Evolutionary conservation across 495 filamentous ascomycete species (phyloP).

Genomic region (Penicillium cinerascens): DNA sequence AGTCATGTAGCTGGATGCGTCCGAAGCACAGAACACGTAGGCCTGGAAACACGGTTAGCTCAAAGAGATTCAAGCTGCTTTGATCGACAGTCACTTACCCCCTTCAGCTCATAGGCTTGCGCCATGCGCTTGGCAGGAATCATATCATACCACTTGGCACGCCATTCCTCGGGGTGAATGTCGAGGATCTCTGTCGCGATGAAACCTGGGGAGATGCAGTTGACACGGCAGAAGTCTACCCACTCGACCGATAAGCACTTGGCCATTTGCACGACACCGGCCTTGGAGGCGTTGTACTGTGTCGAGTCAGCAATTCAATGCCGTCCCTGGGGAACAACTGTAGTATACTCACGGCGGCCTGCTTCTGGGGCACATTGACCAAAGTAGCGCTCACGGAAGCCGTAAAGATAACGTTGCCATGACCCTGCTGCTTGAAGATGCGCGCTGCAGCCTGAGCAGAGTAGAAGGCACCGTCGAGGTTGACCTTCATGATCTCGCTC

Average conservation of each 20-base stretch:
- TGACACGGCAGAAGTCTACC: constrained; percentile 40
- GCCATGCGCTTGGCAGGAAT: constrained; percentile 32
- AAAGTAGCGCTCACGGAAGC: constrained; percentile 40
- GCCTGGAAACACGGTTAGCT: constrained; percentile 8
- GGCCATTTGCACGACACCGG: constrained; percentile 34
- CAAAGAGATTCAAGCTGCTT: too few relatives aligned
- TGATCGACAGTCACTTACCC: constrained; percentile 15
- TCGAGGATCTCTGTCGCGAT: constrained; percentile 38
- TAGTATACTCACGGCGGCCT: constrained; percentile 30
- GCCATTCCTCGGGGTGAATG: constrained; percentile 20
- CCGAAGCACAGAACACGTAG: constrained; percentile 33
- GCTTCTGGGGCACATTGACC: constrained; percentile 46
- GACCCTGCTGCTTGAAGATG: constrained; percentile 39
- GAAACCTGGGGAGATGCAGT: constrained; percentile 45
- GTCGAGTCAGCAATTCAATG: neutral
- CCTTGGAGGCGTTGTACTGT: constrained; percentile 41
- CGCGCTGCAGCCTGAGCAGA: constrained; percentile 41
- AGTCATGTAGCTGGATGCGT: constrained; percentile 38
- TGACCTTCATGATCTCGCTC: constrained; percentile 44
- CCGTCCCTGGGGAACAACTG: too few relatives aligned
- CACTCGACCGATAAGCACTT: constrained; percentile 39
- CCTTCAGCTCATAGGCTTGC: constrained; percentile 31
- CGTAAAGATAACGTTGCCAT: constrained; percentile 42
- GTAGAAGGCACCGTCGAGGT: constrained; percentile 47
- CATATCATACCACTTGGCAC: constrained; percentile 24